Conservation (phyloP, 2,329 filamentous ascomycete species). For the Penicillium decumbens region DNA sequence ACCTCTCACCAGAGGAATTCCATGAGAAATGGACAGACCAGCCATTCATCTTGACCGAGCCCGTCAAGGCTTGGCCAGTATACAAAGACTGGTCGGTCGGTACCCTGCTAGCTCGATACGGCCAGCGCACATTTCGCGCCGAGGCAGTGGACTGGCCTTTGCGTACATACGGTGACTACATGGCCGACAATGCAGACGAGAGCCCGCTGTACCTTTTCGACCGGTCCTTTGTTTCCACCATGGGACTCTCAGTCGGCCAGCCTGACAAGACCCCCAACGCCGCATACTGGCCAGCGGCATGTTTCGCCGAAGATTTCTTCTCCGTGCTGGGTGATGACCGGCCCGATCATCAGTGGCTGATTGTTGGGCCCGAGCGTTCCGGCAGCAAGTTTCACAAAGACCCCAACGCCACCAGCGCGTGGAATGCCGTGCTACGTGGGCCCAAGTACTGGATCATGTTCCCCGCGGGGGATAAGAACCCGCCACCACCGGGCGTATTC, state of each 20-base stretch:
- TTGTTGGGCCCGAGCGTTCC: constrained; percentile 78
- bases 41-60: constrained; percentile 81
- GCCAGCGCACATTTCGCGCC: constrained; percentile 69
- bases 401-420: constrained; percentile 67
- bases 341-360: constrained; percentile 87
- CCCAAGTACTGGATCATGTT: constrained; percentile 99
- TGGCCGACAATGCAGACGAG: constrained; percentile 74
- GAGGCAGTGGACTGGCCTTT: constrained; percentile 93
- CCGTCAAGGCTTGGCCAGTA: constrained; percentile 76
- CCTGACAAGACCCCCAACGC: constrained; percentile 43
- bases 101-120: constrained; percentile 61
- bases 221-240: constrained; percentile 79
- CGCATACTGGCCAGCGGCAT: constrained; percentile 72
- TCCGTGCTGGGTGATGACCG: constrained; percentile 69
- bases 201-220: constrained; percentile 93
- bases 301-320: constrained; percentile 85
- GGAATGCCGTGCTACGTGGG: constrained; percentile 88
- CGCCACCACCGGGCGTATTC: constrained; percentile 79
- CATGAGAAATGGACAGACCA: constrained; percentile 68
- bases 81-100: constrained; percentile 69
- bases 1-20: constrained; percentile 70
- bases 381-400: constrained; percentile 94
- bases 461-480: constrained; percentile 59
- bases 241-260: constrained; percentile 60
- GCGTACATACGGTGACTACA: constrained; percentile 74